A percentile compares a stretch with the other conserved stretches of the same genome.
These are phyloP conservation scores for Mucor circinelloides DNA, from an alignment of 371 early-diverging fungal genomes.

Conservation along the genomic window DNA sequence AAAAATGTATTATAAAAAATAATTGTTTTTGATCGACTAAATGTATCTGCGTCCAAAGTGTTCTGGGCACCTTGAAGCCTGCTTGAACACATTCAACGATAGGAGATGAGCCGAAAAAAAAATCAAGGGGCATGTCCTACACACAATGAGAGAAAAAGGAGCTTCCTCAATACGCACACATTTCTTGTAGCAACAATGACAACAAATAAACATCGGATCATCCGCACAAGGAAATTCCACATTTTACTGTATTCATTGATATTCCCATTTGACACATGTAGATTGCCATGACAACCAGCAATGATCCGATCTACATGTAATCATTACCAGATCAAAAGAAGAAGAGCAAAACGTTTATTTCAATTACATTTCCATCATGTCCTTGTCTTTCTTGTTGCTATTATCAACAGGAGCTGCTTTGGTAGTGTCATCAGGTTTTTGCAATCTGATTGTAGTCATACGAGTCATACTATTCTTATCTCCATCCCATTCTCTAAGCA, in stretches of 20 bases:
- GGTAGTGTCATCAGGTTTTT: neutral
- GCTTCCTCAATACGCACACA: neutral
- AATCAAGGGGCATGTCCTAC: neutral
- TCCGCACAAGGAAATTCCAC: slow-evolving; percentile 5
- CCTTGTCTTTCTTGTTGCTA: neutral
- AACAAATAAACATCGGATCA: neutral
- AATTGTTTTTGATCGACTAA: neutral
- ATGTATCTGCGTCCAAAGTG: neutral
- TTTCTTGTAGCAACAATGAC: neutral
- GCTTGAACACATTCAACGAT: neutral
- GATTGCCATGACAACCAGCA: neutral
- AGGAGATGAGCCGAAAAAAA: slow-evolving; percentile 3
- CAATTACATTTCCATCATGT: slow-evolving; percentile 9
- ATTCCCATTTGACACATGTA: neutral
- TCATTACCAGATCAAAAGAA: neutral
- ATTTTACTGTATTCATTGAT: neutral
- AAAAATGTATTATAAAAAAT: neutral
- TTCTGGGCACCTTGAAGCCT: slow-evolving; percentile 1
- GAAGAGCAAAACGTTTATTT: neutral
- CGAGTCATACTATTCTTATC: slow-evolving; percentile 54
- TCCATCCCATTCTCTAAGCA: slow-evolving; percentile 63
- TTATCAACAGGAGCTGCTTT: neutral
- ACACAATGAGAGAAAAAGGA: neutral
- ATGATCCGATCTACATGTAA: neutral
- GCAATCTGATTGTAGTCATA: slow-evolving; percentile 32